Percentiles rank a stretch among this genome's conserved stretches.
phyloP scores from a whole-genome alignment of 768 basidiomycete genomes.

The Lentinula raphanica region DNA sequence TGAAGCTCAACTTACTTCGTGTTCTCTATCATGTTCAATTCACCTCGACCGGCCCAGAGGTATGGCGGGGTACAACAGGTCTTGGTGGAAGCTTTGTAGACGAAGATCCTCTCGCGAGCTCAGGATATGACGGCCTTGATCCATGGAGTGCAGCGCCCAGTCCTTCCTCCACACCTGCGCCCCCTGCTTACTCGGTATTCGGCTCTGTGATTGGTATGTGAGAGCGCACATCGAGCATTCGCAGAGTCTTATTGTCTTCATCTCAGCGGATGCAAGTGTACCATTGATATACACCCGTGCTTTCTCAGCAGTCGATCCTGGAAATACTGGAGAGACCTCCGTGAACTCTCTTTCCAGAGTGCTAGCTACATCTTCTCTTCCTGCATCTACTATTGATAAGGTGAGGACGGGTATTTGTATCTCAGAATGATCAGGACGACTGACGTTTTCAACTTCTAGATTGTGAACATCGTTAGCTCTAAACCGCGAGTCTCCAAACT shows the following conservation, averaged over 20 bases:
- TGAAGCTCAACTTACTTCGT: no score
- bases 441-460: no score
- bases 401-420: conserved; percentile 37
- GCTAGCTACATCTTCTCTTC: conserved; percentile 68
- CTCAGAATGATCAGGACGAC: no score
- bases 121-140: conserved; percentile 74
- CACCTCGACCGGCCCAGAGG: conserved; percentile 68
- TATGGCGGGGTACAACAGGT: conserved; percentile 55
- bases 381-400: conserved; percentile 79
- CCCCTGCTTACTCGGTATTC: conserved; percentile 46
- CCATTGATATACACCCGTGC: conserved; percentile 74
- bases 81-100: conserved; percentile 72
- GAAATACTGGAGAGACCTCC: conserved; percentile 69
- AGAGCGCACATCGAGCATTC: background rate
- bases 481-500: conserved; percentile 75
- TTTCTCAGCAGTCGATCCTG: conserved; percentile 69
- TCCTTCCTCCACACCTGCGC: conserved; percentile 59
- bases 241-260: background rate
- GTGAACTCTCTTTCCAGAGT: conserved; percentile 80
- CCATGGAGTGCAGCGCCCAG: conserved; percentile 77
- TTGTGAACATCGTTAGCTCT: conserved; percentile 85
- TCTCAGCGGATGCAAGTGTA: conserved; percentile 70
- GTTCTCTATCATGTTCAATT: conserved; percentile 82
- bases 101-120: conserved; percentile 68
- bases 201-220: conserved; percentile 64